A percentile compares a stretch with the other conserved stretches of the same genome.
Evolutionary conservation across 1,139 yeast genomes (phyloP).

Genomic region (Lodderomyces elongisporus): DNA sequence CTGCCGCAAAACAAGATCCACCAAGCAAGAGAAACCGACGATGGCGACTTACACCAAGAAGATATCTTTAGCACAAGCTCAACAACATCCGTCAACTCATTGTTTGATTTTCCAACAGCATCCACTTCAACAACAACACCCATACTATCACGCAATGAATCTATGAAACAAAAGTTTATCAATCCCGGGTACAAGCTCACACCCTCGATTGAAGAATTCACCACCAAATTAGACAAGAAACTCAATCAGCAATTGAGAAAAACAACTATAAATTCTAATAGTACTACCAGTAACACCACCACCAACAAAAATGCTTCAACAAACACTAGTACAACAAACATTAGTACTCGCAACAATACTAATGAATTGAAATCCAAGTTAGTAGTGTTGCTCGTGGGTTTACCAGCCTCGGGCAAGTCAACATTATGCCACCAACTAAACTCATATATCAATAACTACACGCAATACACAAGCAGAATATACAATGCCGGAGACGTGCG

Average conservation of each 20-base stretch:
- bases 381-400: constrained; percentile 47
- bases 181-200: not conserved
- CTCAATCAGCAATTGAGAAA: constrained; percentile 4
- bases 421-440: constrained; percentile 53
- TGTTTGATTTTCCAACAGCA: constrained; percentile 17
- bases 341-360: too few relatives aligned
- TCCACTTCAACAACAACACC: constrained; percentile 12
- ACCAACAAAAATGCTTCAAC: not conserved
- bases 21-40: not conserved
- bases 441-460: constrained; percentile 28
- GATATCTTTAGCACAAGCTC: constrained; percentile 2
- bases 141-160: constrained; percentile 11
- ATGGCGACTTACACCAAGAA: not conserved
- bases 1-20: not conserved
- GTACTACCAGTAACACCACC: too few relatives aligned
- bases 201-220: constrained; percentile 9
- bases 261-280: not conserved
- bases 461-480: constrained; percentile 29
- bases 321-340: not conserved
- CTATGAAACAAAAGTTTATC: constrained; percentile 3
- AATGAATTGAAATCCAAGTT: constrained; percentile 7
- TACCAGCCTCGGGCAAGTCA: constrained; percentile 72
- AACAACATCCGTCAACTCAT: constrained; percentile 24
- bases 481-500: constrained; percentile 59
- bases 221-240: constrained; percentile 8